Evolutionary conservation across 2,329 filamentous ascomycete genomes (phyloP).

Genomic region (Aureobasidium melanogenum): DNA sequence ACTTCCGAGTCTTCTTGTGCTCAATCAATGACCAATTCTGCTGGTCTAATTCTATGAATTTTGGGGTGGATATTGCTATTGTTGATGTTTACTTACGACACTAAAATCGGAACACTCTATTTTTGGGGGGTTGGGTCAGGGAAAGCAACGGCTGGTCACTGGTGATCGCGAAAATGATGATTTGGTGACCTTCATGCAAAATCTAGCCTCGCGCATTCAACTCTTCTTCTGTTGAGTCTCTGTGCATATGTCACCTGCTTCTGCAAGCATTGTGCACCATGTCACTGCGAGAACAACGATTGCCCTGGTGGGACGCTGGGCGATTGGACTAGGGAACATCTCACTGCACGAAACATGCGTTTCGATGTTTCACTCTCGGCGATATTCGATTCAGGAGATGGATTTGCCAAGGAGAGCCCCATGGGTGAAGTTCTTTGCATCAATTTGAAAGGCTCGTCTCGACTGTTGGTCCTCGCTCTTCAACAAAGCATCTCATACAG

Average conservation of each 20-base stretch:
- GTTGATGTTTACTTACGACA: slow-evolving; percentile 8
- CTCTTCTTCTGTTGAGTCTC: not conserved
- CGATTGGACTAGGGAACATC: not conserved
- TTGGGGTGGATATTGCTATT: not conserved
- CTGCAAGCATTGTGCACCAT: not conserved
- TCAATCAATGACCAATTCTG: not conserved
- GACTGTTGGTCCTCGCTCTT: not conserved
- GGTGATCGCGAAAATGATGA: not conserved
- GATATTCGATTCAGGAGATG: not conserved
- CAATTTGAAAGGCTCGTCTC: not conserved
- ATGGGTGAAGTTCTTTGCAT: not conserved
- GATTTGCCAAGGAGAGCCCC: not conserved
- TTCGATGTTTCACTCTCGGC: not conserved
- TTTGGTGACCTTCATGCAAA: not conserved
- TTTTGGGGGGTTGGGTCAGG: not conserved
- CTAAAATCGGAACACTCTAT: not conserved
- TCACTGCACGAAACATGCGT: not conserved
- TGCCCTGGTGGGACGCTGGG: not conserved
- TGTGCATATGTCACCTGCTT: not conserved
- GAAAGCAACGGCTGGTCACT: too few relatives aligned
- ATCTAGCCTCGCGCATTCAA: not conserved
- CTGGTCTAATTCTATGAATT: not conserved
- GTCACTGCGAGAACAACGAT: not conserved
- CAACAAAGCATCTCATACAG: not conserved
- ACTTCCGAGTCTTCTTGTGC: not conserved